Percentiles rank a stretch among this genome's conserved stretches.
Conservation (phyloP, 2,329 filamentous ascomycete genomes). For the Ascochyta pisi region DNA sequence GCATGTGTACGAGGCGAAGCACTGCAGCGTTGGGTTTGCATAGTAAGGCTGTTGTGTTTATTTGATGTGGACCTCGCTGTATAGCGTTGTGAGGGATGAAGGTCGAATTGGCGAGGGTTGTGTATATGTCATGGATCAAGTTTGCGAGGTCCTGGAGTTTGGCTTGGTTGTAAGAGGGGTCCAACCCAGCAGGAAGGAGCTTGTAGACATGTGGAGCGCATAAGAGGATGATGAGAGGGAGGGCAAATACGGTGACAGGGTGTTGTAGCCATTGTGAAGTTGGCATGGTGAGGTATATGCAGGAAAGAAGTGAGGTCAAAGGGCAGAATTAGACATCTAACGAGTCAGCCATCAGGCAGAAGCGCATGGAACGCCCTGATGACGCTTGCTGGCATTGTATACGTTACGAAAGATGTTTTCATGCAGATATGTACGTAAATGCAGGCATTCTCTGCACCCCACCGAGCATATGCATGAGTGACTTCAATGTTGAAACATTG, state of each 20-base stretch:
- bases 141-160: slow-evolving; percentile 17
- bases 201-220: slow-evolving; percentile 11
- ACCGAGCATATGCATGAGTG: too few relatives aligned
- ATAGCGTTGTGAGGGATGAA: slow-evolving; percentile 24
- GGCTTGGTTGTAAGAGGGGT: slow-evolving; percentile 14
- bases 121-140: slow-evolving; percentile 24
- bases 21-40: slow-evolving; percentile 18
- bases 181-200: background rate
- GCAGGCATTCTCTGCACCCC: too few relatives aligned
- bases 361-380: background rate
- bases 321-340: background rate
- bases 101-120: slow-evolving; percentile 16
- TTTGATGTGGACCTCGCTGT: slow-evolving; percentile 20
- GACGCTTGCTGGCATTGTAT: background rate
- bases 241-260: slow-evolving; percentile 13
- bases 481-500: too few relatives aligned
- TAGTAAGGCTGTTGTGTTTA: slow-evolving; percentile 18
- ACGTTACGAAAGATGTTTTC: background rate
- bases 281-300: background rate
- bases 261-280: slow-evolving; percentile 17
- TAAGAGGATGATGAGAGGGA: slow-evolving; percentile 15
- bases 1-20: slow-evolving; percentile 22
- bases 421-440: too few relatives aligned
- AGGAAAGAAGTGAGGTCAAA: background rate
- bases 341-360: slow-evolving; percentile 7